These are phyloP conservation scores for Celoporthe dispersa DNA, from an alignment of 2,329 filamentous ascomycete genomes.

Conservation along the genomic window DNA sequence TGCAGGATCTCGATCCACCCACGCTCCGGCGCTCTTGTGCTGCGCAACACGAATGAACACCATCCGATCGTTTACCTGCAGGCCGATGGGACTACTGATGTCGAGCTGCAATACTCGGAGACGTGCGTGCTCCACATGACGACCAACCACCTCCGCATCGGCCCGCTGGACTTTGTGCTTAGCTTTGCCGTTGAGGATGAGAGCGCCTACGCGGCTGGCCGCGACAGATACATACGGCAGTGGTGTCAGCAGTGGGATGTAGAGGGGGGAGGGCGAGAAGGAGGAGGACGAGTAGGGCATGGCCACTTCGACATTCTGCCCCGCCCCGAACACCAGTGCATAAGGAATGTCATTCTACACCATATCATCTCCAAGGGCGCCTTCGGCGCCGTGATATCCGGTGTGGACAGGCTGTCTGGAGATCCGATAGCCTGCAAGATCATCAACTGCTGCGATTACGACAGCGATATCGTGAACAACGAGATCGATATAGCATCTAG, in stretches of 20 bases:
- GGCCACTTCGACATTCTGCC: constrained; percentile 7
- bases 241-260: not conserved
- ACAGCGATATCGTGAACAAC: not conserved
- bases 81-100: not conserved
- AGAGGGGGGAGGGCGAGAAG: too few species aligned
- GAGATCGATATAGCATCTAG: not conserved
- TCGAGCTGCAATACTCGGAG: not conserved
- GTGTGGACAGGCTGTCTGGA: constrained; percentile 23
- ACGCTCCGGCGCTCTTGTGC: not conserved
- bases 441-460: constrained; percentile 8
- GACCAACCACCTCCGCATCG: constrained; percentile 18
- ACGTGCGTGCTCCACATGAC: constrained; percentile 7
- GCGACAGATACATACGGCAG: constrained; percentile 1
- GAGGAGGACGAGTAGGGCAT: not conserved
- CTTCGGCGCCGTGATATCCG: constrained; percentile 27
- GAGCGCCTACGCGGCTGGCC: not conserved
- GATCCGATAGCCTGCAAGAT: constrained; percentile 27
- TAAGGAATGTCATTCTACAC: constrained; percentile 23
- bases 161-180: constrained; percentile 14
- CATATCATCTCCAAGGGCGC: constrained; percentile 25
- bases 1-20: constrained; percentile 10
- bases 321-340: not conserved
- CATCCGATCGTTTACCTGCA: constrained; percentile 8
- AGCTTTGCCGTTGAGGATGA: not conserved
- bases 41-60: not conserved